Percentiles rank a stretch among this genome's conserved stretches.
These are phyloP conservation scores for Metschnikowia bowlesiae DNA, from an alignment of 805 yeast species.

Conservation along the genomic window DNA sequence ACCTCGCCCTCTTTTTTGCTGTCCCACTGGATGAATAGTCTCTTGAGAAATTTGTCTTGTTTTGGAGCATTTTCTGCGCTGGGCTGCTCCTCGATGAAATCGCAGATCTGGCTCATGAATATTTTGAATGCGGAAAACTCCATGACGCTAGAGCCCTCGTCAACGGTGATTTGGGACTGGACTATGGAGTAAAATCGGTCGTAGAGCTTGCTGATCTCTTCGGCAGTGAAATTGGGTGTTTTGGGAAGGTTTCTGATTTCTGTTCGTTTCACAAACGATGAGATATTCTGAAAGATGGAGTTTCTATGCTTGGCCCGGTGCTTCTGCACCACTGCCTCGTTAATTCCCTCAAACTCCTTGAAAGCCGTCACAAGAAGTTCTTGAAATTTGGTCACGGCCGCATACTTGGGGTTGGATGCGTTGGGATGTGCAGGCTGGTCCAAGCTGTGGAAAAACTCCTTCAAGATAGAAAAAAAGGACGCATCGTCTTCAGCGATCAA, in stretches of 20 bases:
- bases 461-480: constrained; percentile 77
- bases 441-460: constrained; percentile 71
- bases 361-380: constrained; percentile 88
- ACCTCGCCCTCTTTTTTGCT: constrained; percentile 49
- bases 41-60: constrained; percentile 47
- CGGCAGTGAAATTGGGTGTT: constrained; percentile 53
- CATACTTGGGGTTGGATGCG: constrained; percentile 57
- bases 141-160: constrained; percentile 61
- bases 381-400: constrained; percentile 78
- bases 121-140: constrained; percentile 63
- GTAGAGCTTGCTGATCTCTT: constrained; percentile 66
- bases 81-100: constrained; percentile 52
- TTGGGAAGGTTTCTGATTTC: constrained; percentile 84
- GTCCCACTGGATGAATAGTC: constrained; percentile 73
- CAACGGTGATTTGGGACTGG: constrained; percentile 52
- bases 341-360: constrained; percentile 78
- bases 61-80: constrained; percentile 24
- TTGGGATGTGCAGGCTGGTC: constrained; percentile 78
- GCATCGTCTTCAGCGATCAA: constrained; percentile 87
- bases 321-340: constrained; percentile 66
- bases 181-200: constrained; percentile 80
- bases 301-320: constrained; percentile 69
- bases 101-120: constrained; percentile 76
- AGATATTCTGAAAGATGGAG: constrained; percentile 79
- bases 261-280: constrained; percentile 85